phyloP scores from a whole-genome alignment of 148 eudicot genomes.

The Amaranthus palmeri region DNA sequence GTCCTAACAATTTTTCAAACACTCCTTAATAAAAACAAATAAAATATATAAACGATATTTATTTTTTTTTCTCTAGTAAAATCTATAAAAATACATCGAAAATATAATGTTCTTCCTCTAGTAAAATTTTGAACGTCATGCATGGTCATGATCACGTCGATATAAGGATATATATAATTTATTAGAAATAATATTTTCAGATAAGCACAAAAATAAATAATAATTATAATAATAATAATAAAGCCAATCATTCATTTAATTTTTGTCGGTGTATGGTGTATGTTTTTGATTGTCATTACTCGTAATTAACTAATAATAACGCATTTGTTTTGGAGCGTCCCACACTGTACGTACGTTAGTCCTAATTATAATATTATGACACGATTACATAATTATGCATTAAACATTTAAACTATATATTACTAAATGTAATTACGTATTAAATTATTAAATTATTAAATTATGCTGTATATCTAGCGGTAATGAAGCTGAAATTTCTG shows the following conservation, averaged over 20 bases:
- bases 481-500: background rate
- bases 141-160: conserved; percentile 26
- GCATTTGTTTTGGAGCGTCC: conserved; percentile 10
- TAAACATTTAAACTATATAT: background rate
- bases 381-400: background rate
- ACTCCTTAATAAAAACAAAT: too few relatives aligned
- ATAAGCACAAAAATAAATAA: background rate
- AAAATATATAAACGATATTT: too few relatives aligned
- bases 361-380: background rate
- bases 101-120: background rate
- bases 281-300: conserved; percentile 13
- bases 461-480: too few relatives aligned
- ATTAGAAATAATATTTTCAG: background rate
- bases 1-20: too few relatives aligned
- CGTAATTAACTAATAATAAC: background rate
- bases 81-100: too few relatives aligned
- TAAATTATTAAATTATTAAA: too few relatives aligned
- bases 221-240: background rate
- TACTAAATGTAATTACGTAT: too few relatives aligned
- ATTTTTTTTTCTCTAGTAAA: too few relatives aligned
- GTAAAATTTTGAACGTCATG: conserved; percentile 11
- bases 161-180: background rate
- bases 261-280: conserved; percentile 28
- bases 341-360: conserved; percentile 4
- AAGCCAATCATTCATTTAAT: conserved; percentile 9